Base-by-base conservation (phyloP, 331 rosid species). In the Pyracantha coccinea region DNA sequence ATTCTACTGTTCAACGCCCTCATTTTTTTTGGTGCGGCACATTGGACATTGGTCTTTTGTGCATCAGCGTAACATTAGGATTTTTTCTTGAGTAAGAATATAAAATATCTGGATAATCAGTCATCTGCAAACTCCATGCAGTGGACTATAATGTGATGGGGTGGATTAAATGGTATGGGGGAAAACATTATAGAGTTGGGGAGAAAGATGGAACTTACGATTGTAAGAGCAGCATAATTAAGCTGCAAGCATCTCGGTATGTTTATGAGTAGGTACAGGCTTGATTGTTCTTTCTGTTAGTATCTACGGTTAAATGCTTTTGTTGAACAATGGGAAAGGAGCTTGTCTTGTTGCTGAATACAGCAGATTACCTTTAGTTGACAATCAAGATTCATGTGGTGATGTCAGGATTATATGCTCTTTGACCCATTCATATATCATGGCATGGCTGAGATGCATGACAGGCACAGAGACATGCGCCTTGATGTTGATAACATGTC, bases 401-500 rank as follows among this genome's bases (percentile, higher is more conserved):
- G 32, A 73, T 81, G 35, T 69, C 92, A 92, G 97, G 97, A 92
- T 83, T 83, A 88, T 83, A 78, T 85, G 94, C 80, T 88, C 52
- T 76, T 92, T 75, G 97, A 92, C 82, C 96, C 96, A 27, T 92
- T 84, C 76, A 75, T 88, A 69, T 83, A 82, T 77, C 93, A 88
- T 70, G 92, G 90, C 32, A 78, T 89, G 86, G 91, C 91, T 35
- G 97, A 91, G 80, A 81, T 86, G 86, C 93, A 91, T 61, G 97
- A 91, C 83, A 80, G 97, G 83, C 97, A 91, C 86, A 83, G 97
- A 80, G 96, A 88, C 80, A 88, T 91, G 97, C 96, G 93, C 82
- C 96, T 91, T 53, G 97, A 91, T 79, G 97, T 91, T 45, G 97
- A 91, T 78, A 91, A 91, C 86, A 89, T 91, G 96, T 89, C 96